Percentiles rank a stretch among this genome's conserved stretches.
phyloP scores from a whole-genome alignment of 169 alveolate species.

The Plasmodium gonderi region DNA sequence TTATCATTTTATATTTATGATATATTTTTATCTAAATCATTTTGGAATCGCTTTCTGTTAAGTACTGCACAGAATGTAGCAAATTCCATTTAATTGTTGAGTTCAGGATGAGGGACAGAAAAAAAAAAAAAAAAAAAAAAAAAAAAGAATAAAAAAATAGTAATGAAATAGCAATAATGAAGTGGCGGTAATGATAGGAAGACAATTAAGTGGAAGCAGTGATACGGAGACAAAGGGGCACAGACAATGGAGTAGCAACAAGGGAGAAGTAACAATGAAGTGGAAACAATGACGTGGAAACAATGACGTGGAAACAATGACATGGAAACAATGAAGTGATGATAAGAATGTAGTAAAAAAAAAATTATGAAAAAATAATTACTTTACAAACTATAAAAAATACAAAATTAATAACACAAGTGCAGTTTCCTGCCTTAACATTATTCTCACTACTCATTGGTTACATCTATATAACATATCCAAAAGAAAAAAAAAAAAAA shows the following conservation, averaged over 20 bases:
- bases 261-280: no score
- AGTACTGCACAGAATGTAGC: not conserved
- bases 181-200: not conserved
- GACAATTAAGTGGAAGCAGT: not conserved
- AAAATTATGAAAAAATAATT: not conserved
- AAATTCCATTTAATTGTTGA: not conserved
- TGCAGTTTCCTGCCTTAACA: not conserved
- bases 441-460: not conserved
- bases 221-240: not conserved
- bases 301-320: not conserved
- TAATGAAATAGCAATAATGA: not conserved
- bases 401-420: not conserved
- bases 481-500: not conserved
- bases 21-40: not conserved
- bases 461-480: not conserved
- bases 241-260: not conserved
- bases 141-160: not conserved
- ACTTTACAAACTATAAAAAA: constrained; percentile 4
- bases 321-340: not conserved
- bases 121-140: not conserved
- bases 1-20: not conserved
- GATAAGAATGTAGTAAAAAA: not conserved
- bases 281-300: not conserved
- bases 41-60: not conserved
- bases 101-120: not conserved